These are phyloP conservation scores for Fraxinus anomala DNA, from an alignment of 257 asterid species.

Conservation along the genomic window DNA sequence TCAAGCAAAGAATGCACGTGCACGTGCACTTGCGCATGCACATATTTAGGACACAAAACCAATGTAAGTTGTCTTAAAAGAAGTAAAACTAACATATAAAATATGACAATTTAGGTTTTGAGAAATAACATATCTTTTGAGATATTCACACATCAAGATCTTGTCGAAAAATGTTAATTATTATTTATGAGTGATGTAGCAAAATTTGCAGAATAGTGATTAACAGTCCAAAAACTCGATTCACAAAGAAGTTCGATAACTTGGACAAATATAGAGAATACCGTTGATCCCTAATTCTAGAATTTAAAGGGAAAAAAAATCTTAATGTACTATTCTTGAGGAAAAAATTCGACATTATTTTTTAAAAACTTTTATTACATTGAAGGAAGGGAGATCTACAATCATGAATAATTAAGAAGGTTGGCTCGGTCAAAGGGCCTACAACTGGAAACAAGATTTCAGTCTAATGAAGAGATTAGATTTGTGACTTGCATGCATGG, in stretches of 20 bases:
- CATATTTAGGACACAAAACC: conserved; percentile 13
- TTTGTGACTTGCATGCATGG: conserved; percentile 44
- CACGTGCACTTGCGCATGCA: conserved; percentile 50
- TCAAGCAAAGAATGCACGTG: conserved; percentile 42
- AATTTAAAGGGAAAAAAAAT: no score
- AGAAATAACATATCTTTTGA: conserved; percentile 1
- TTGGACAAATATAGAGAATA: no score
- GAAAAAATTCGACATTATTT: no score
- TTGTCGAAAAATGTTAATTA: background rate
- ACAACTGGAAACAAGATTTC: conserved; percentile 36
- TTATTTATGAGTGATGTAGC: no score
- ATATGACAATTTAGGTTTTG: conserved; percentile 26
- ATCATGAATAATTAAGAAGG: conserved; percentile 25
- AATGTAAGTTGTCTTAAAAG: conserved; percentile 36
- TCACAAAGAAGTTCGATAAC: no score
- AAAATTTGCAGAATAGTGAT: no score
- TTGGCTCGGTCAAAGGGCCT: conserved; percentile 57
- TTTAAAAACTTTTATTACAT: no score
- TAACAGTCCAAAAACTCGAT: no score
- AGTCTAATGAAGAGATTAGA: conserved; percentile 52
- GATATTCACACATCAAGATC: background rate
- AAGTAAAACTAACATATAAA: conserved; percentile 27
- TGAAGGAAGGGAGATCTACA: no score
- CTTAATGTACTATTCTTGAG: no score
- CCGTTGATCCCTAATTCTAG: no score